Evolutionary conservation across 768 basidiomycete genomes (phyloP).

Genomic region (Hericium coralloides): DNA sequence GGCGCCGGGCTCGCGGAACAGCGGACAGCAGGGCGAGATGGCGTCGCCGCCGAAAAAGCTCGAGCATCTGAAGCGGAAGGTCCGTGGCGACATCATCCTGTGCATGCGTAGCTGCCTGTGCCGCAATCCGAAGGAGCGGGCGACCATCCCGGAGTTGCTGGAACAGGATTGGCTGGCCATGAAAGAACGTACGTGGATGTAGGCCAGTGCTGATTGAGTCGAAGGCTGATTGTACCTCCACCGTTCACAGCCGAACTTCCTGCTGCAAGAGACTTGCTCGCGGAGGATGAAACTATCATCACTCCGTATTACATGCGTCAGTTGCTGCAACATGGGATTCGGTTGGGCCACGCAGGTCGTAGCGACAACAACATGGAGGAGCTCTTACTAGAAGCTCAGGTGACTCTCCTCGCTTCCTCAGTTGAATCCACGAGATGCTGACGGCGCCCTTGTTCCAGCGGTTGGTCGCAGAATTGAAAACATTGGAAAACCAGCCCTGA

Average conservation of each 20-base stretch:
- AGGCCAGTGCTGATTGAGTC: background rate
- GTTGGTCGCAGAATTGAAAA: conserved; percentile 12
- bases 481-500: conserved; percentile 1
- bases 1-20: conserved; percentile 19
- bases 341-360: conserved; percentile 33
- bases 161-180: conserved; percentile 72
- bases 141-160: conserved; percentile 82
- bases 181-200: conserved; percentile 38
- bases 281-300: conserved; percentile 58
- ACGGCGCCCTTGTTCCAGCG: conserved; percentile 2
- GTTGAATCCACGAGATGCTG: background rate
- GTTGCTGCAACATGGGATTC: conserved; percentile 61
- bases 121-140: conserved; percentile 43
- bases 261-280: conserved; percentile 26
- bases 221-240: conserved; percentile 5
- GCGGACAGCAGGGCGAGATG: conserved; percentile 21
- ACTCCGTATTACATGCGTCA: conserved; percentile 77
- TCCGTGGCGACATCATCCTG: conserved; percentile 30
- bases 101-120: background rate
- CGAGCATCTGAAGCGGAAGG: conserved; percentile 61
- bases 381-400: conserved; percentile 31
- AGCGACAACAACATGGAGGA: conserved; percentile 13
- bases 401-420: background rate
- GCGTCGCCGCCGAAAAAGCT: conserved; percentile 44
- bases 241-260: conserved; percentile 17